Evolutionary conservation across 1,139 yeast species (phyloP), one percentile per base, ranked within the genome.

Genomic region (Blastobotrys arbuscula): DNA sequence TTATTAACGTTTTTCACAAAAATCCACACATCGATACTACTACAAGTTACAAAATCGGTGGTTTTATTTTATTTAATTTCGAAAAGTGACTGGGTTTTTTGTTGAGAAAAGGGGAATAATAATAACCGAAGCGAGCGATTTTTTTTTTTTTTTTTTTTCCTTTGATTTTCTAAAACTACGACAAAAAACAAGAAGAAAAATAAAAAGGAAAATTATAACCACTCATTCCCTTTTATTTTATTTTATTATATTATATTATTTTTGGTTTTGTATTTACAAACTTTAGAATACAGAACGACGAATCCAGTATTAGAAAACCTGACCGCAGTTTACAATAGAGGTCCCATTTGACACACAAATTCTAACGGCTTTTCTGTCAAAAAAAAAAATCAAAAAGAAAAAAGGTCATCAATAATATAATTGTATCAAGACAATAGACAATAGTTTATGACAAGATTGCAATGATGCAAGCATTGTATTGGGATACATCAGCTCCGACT

Each of bases 381-480:
- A 20, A 42, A 31, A 31, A 31, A 16, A 31, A 42, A 42, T 36
- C 21, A 23, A 18, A 28, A n/a, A 7, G 19, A 41, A 30, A 40
- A 16, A 28, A 28, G 6, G 28, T 24, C 28, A 24, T 7, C 28
- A n/a, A n/a, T n/a, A n/a, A n/a, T n/a, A n/a, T n/a, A n/a, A n/a
- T n/a, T n/a, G n/a, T n/a, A n/a, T n/a, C n/a, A n/a, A n/a, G n/a
- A n/a, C n/a, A n/a, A n/a, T n/a, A n/a, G n/a, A n/a, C n/a, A 39
- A 39, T n/a, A 18, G 37, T 38, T 38, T 38, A 15, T 24, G 20
- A 42, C 31, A 31, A 20, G 16, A 6, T 33, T 41, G 15, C 31
- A 39, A 28, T 23, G 15, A 43, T 44, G 42, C 42, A 44, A 30
- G 36, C 42, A 13, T 24, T 44, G n/a, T 44, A 44, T 21, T 44